phyloP scores from a whole-genome alignment of 2,329 filamentous ascomycete genomes.

The Microsporum audouinii region DNA sequence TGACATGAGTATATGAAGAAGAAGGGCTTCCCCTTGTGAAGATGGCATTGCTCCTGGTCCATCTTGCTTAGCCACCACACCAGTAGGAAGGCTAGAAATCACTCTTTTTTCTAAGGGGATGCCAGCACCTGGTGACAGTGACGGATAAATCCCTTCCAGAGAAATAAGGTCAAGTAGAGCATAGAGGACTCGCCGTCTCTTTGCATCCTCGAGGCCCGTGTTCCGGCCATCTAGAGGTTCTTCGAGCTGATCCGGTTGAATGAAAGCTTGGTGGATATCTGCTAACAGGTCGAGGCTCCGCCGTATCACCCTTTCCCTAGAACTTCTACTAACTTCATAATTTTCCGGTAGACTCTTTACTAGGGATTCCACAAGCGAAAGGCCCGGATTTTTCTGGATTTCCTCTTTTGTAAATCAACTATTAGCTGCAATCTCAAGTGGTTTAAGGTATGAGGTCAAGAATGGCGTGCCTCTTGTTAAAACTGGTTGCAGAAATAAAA shows the following conservation, averaged over 20 bases:
- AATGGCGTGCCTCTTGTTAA: slow-evolving; percentile 31
- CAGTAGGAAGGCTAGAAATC: slow-evolving; percentile 33
- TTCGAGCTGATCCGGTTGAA: slow-evolving; percentile 13
- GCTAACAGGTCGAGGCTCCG: slow-evolving; percentile 26
- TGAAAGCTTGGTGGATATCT: slow-evolving; percentile 27
- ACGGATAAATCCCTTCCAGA: slow-evolving; percentile 36
- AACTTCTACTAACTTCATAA: slow-evolving; percentile 13
- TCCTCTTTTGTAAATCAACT: slow-evolving; percentile 22
- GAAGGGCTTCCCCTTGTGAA: slow-evolving; percentile 21
- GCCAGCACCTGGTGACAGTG: slow-evolving; percentile 32
- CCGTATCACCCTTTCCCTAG: slow-evolving; percentile 23
- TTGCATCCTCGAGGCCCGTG: slow-evolving; percentile 30
- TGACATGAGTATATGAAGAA: slow-evolving; percentile 22
- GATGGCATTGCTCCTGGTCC: background rate
- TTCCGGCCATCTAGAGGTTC: background rate
- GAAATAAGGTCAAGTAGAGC: slow-evolving; percentile 34
- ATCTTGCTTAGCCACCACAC: slow-evolving; percentile 31
- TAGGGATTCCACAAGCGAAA: slow-evolving; percentile 28
- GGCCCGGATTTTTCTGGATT: slow-evolving; percentile 26
- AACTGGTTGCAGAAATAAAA: slow-evolving; percentile 29
- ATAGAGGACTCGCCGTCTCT: slow-evolving; percentile 29
- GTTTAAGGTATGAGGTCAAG: slow-evolving; percentile 8
- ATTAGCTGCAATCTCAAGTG: slow-evolving; percentile 21
- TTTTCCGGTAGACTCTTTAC: slow-evolving; percentile 11
- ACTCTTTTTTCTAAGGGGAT: slow-evolving; percentile 35